These are phyloP conservation scores for Claviceps purpurea DNA, from an alignment of 2,329 filamentous ascomycete species.

Conservation along the genomic window DNA sequence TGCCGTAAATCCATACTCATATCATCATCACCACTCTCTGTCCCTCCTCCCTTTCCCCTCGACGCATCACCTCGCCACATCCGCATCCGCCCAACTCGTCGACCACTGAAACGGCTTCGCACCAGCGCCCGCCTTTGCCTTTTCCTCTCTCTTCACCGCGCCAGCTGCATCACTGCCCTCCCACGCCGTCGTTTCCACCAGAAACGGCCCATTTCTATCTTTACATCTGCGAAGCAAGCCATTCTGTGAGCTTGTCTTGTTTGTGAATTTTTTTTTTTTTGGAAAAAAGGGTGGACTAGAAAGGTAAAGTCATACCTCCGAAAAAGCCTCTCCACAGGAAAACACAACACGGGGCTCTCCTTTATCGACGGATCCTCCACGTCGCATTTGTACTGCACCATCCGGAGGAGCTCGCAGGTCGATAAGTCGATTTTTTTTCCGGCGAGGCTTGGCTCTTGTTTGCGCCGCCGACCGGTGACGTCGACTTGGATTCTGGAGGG, in stretches of 20 bases:
- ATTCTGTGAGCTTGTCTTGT: no score
- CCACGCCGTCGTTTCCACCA: constrained; percentile 52
- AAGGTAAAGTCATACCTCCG: constrained; percentile 34
- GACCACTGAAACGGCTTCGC: constrained; percentile 20
- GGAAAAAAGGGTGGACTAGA: not conserved
- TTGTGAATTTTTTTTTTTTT: no score
- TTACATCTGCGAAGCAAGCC: constrained; percentile 27
- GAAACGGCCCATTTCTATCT: constrained; percentile 43
- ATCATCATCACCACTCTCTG: no score
- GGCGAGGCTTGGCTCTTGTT: constrained; percentile 25
- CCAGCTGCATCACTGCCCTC: constrained; percentile 25
- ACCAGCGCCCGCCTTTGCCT: not conserved
- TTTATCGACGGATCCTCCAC: constrained; percentile 33
- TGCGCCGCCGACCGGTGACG: constrained; percentile 37
- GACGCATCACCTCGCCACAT: constrained; percentile 12
- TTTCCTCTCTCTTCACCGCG: not conserved
- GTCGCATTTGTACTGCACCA: constrained; percentile 48
- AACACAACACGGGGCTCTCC: constrained; percentile 39
- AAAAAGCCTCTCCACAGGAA: constrained; percentile 45
- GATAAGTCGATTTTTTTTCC: constrained; percentile 33
- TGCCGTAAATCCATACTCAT: no score
- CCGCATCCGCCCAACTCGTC: constrained; percentile 21
- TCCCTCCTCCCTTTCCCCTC: no score
- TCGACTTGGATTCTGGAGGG: constrained; percentile 34
- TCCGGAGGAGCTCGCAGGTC: constrained; percentile 41